Evolutionary conservation across 495 filamentous ascomycete species (phyloP), one percentile per base, ranked within the genome.

Genomic region (Staphylotrichum longicolle): DNA sequence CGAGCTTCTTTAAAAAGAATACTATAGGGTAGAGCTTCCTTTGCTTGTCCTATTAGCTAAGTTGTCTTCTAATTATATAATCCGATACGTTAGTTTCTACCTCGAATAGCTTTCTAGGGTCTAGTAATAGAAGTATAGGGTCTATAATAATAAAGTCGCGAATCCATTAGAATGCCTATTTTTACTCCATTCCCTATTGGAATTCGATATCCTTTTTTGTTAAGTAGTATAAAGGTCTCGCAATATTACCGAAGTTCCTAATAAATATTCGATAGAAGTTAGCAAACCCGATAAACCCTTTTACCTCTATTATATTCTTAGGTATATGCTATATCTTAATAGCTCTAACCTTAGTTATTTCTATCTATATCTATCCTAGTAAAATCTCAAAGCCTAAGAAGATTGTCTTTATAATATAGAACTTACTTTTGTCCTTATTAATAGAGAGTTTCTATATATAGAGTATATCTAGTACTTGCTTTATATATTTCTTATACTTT

Each of bases 71-170:
- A 14, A 57, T 57, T 10, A 46, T 46, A 39, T 32, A 57, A 12
- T 62, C 27, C 14, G 46, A 62, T 10, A 33, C 54, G 15, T 62
- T 46, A 8, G 59, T 56, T 30, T 62, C 45, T 5, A 62, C 60
- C 20, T 62, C 37, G 34, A 57, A 62, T 0, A 15, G 60, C 32
- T n/a, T 37, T 4, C 4, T 20, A 34, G 46, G 60, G 20, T 61
- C n/a, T n/a, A n/a, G n/a, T n/a, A n/a, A n/a, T n/a, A n/a, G n/a
- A n/a, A n/a, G n/a, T n/a, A n/a, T n/a, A n/a, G n/a, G 11, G 55
- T 15, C 7, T n/a, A n/a, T n/a, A n/a, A n/a, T n/a, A n/a, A n/a
- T n/a, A n/a, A n/a, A n/a, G n/a, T n/a, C n/a, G n/a, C 9, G 15
- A 9, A 59, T 50, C 1, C 12, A 4, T 12, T 11, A 7, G 14